Base-by-base conservation (phyloP, 805 yeast genomes). In the Saccharomycopsis capsularis region DNA sequence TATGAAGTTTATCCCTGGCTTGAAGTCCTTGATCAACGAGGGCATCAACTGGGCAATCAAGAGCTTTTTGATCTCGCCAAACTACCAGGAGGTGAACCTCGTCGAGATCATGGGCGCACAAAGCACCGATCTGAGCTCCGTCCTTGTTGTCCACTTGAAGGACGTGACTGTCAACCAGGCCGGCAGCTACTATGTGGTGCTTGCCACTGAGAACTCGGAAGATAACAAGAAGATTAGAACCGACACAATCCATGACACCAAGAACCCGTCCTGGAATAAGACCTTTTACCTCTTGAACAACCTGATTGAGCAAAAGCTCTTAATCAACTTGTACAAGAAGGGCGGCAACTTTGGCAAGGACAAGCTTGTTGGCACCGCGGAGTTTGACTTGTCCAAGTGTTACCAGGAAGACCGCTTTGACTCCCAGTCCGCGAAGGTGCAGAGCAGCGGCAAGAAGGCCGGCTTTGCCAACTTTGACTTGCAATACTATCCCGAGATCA, bases 11-110 rank as follows among this genome's bases (percentile, higher is more conserved):
- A 75, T 85, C 55, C 95, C 95, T 3, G 93, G 93, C 53, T 75
- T 85, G 60, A 74, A 86, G 22, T 69, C 79, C 2, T 80, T 85
- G 60, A 89, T 85, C 46, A 84, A 81, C 54, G 71, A 75, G 21
- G 71, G 82, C 62, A 78, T 85, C 60, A 83, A 85, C 63, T 67
- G 85, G 43, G 82, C 68, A 56, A 78, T 81, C 59, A 81, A 85
- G 39, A 93, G 91, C 39, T 78, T 84, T 81, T 64, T 85, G 52
- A 85, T 85, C 61, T 89, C 90, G 7, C 95, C 95, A 56, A 85
- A 85, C 63, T 81, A 85, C 48, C 65, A 83, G 37, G 91, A 85
- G 60, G 67, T 85, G 52, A 81, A 85, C 58, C 84, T 85, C 37
- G 87, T 81, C 61, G 88, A 82, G 53, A 64, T 84, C 19, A 70